phyloP scores from a whole-genome alignment of 495 filamentous ascomycete species.

The Pseudoneurospora amorphoporcata region DNA sequence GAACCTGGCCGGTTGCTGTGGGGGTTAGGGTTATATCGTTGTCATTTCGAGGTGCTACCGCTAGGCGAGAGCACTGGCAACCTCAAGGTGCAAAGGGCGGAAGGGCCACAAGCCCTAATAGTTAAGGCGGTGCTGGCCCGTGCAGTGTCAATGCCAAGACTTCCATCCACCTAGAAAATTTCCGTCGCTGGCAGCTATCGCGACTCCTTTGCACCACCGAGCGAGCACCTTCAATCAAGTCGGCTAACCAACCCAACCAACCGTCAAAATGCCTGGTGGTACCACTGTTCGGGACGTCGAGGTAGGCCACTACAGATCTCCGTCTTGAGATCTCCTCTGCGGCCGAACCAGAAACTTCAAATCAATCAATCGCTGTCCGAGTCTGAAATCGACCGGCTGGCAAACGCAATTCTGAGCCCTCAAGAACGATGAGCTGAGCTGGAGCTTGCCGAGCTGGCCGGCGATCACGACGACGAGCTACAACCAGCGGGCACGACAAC shows the following conservation, averaged over 20 bases:
- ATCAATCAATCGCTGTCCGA: constrained; percentile 19
- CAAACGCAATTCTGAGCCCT: constrained; percentile 5
- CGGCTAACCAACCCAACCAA: constrained; percentile 20
- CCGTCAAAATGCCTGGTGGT: constrained; percentile 71
- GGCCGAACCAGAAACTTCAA: constrained; percentile 16
- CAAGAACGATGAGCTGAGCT: constrained; percentile 3
- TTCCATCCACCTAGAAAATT: constrained; percentile 15
- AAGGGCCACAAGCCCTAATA: constrained; percentile 18
- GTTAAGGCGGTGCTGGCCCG: neutral
- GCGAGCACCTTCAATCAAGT: constrained; percentile 14
- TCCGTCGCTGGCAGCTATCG: constrained; percentile 9
- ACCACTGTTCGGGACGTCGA: constrained; percentile 85
- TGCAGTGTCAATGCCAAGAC: constrained; percentile 10
- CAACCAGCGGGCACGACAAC: constrained; percentile 11
- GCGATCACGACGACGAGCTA: constrained; percentile 11
- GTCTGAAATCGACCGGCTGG: constrained; percentile 9
- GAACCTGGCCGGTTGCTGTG: neutral
- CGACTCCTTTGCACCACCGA: constrained; percentile 10
- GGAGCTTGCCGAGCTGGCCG: constrained; percentile 10
- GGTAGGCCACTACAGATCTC: constrained; percentile 47
- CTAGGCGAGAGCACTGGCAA: neutral
- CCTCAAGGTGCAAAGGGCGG: neutral
- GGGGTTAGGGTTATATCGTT: neutral
- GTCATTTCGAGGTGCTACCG: neutral
- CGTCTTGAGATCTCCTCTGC: constrained; percentile 14